phyloP scores from a whole-genome alignment of 2,329 filamentous ascomycete genomes.

The Samsoniella hepiali region DNA sequence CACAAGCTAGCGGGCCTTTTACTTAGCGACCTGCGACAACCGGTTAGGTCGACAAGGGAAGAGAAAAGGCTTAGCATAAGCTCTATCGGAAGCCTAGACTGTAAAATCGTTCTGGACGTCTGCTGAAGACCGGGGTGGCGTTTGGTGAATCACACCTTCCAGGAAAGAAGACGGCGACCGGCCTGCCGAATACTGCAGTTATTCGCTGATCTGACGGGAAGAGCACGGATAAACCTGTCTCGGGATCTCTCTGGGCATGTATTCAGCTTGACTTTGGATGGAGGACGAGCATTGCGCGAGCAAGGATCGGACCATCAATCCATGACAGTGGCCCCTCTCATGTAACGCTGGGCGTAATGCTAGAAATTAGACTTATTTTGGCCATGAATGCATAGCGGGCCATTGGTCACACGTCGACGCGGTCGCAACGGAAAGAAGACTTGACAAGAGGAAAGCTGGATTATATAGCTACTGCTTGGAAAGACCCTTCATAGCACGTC shows the following conservation, averaged over 20 bases:
- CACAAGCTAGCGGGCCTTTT: not conserved
- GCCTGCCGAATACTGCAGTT: slow-evolving; percentile 12
- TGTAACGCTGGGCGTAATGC: too few species aligned
- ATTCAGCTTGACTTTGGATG: not conserved
- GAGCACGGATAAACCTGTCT: not conserved
- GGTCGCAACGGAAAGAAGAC: too few species aligned
- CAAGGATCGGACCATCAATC: too few species aligned
- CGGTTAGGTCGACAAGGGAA: not conserved
- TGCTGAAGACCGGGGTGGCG: not conserved
- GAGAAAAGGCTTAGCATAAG: not conserved
- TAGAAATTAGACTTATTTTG: too few species aligned
- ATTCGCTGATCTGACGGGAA: not conserved
- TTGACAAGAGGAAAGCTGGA: too few species aligned
- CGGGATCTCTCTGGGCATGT: too few species aligned
- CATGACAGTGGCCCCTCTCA: too few species aligned
- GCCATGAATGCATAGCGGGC: too few species aligned
- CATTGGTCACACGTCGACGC: too few species aligned
- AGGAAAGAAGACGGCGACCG: not conserved
- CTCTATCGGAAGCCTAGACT: not conserved
- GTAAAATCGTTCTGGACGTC: not conserved
- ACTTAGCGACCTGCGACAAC: slow-evolving; percentile 2
- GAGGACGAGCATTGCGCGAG: too few species aligned
- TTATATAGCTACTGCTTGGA: too few species aligned
- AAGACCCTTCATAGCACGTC: too few species aligned
- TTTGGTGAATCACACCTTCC: not conserved